Evolutionary conservation across 1,284 basidiomycete genomes (phyloP).

Genomic region (Moesziomyces parantarcticus): DNA sequence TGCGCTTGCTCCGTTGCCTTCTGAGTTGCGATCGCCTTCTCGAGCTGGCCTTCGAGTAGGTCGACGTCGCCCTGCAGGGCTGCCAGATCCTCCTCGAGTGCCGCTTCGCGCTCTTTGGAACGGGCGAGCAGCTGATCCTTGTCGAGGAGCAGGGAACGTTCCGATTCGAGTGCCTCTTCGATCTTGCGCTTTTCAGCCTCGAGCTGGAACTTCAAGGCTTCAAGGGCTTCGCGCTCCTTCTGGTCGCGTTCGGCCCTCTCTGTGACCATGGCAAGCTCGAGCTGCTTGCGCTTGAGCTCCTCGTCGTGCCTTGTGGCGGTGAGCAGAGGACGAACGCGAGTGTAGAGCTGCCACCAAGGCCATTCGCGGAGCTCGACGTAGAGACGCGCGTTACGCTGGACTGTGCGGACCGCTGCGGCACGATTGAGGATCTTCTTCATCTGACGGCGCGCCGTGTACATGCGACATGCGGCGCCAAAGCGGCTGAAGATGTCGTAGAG

Average conservation of each 20-base stretch:
- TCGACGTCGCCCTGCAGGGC: constrained; percentile 86
- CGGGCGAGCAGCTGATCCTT: constrained; percentile 87
- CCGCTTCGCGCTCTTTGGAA: constrained; percentile 83
- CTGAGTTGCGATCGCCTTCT: constrained; percentile 75
- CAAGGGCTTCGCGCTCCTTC: constrained; percentile 59
- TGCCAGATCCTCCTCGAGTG: constrained; percentile 85
- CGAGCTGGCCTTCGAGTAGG: constrained; percentile 84
- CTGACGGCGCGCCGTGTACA: constrained; percentile 86
- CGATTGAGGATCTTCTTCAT: constrained; percentile 96
- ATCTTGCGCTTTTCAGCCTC: constrained; percentile 70
- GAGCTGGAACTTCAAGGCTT: constrained; percentile 56
- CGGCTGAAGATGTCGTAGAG: constrained; percentile 90
- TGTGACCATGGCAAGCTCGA: constrained; percentile 77
- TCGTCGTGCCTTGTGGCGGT: constrained; percentile 93
- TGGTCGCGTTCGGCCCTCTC: constrained; percentile 65
- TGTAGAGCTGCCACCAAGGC: constrained; percentile 99
- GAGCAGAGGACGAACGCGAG: constrained; percentile 88
- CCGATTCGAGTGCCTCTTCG: constrained; percentile 83
- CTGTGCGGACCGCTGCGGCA: constrained; percentile 87
- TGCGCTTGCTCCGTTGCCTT: constrained; percentile 72
- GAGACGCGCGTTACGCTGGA: constrained; percentile 91
- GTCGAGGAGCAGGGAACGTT: constrained; percentile 81
- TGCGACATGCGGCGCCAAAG: constrained; percentile 85
- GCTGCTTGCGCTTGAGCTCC: constrained; percentile 87
- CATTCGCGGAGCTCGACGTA: constrained; percentile 86